Evolutionary conservation across 1,284 basidiomycete species (phyloP), one percentile per base, ranked within the genome.

Genomic region (Austropuccinia psidii): DNA sequence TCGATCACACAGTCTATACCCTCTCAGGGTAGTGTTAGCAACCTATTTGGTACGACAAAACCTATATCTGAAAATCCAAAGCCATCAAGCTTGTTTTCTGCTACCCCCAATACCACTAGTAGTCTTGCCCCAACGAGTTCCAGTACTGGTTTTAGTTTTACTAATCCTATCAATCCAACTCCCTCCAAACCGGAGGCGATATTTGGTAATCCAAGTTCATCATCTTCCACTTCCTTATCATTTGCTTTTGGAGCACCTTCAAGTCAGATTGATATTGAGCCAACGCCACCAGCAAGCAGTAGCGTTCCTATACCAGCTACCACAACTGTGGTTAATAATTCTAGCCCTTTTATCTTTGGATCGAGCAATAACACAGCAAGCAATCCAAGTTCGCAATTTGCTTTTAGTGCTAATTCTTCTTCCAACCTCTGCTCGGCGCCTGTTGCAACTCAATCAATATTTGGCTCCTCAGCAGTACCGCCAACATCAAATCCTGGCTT

Each of bases 181-280:
- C 24, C 57, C 2, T 17, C 62, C 24, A 50, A 65, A 33, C 27
- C 62, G 13, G 33, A 50, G 62, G 35, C 50, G 24, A 50, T 33
- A 19, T 69, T 69, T 27, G 66, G 66, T n/a, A 52, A 39, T 15
- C 19, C 52, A 17, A 17, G n/a, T 27, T 24, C 52, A 17, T 4
- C 39, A 21, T 43, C 52, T 47, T 69, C 62, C 29, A 45, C 66
- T 17, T 29, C 66, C 13, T 17, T 24, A 19, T n/a, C 52, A 8
- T 58, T 58, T 24, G 41, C 66, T 11, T 69, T 69, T 19, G 66
- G 66, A 2, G 66, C 27, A 17, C 29, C 50, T 54, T 15, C 24
- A 9, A 55, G 29, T 31, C 52, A 15, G 21, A 24, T 55, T 55
- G 52, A 4, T 29, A 17, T 17, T 21, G 29, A 17, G 17, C 5